phyloP scores from a whole-genome alignment of 164 flowering plant genomes.

The grape (Vitis vinifera) region DNA sequence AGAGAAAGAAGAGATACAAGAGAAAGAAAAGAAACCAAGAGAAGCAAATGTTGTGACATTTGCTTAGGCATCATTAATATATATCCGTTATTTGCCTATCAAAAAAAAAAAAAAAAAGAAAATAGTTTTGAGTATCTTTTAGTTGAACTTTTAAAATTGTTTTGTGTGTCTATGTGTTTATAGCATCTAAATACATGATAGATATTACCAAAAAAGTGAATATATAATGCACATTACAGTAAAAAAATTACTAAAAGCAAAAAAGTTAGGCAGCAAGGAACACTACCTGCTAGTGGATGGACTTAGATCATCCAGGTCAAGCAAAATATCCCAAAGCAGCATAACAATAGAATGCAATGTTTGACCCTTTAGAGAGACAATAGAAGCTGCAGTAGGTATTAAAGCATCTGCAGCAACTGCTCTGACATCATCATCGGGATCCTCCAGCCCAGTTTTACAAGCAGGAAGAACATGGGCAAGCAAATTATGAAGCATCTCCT shows the following conservation, averaged over 20 bases:
- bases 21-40: no score
- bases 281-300: slow-evolving; percentile 96
- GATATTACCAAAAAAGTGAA: no score
- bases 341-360: slow-evolving; percentile 78
- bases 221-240: no score
- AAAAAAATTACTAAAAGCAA: slow-evolving; percentile 4
- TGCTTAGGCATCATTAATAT: no score
- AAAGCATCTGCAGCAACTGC: slow-evolving; percentile 99
- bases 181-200: no score
- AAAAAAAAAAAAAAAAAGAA: no score
- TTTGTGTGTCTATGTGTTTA: no score
- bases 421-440: slow-evolving; percentile 99
- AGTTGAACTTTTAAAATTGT: no score
- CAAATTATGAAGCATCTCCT: slow-evolving; percentile 91
- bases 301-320: slow-evolving; percentile 96
- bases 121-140: no score
- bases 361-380: slow-evolving; percentile 67
- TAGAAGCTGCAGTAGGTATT: slow-evolving; percentile 78
- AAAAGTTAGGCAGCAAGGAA: not conserved
- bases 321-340: slow-evolving; percentile 98
- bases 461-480: slow-evolving; percentile 82
- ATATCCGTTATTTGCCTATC: no score
- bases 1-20: no score
- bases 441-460: slow-evolving; percentile 90
- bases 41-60: no score